Conservation (phyloP, 352 stramenopile genomes). For the Poterioochromonas sp. region DNA sequence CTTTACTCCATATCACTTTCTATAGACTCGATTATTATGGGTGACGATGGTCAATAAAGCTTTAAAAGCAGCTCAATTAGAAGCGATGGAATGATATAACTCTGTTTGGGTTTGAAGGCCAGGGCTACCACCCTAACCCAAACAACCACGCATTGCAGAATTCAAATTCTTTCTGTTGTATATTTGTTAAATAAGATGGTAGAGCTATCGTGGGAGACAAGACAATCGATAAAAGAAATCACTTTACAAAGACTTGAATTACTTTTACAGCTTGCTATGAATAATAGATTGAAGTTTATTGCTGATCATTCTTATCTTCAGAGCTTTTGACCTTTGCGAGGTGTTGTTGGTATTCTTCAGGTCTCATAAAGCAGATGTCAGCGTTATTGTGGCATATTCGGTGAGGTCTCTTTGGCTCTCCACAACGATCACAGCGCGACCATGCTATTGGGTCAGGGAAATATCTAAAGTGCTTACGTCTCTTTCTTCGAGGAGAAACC, state of each 20-base stretch:
- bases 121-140: no score
- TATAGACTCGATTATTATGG: conserved; percentile 17
- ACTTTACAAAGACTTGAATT: no score
- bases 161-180: no score
- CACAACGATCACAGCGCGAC: neutral
- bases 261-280: no score
- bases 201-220: no score
- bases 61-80: neutral
- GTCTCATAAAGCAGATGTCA: conserved; percentile 26
- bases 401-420: conserved; percentile 28
- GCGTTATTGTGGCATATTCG: conserved; percentile 28
- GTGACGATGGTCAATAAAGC: conserved; percentile 3
- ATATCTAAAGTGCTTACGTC: conserved; percentile 5
- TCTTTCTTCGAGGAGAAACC: conserved; percentile 29
- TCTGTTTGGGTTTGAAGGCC: neutral
- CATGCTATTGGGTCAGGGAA: conserved; percentile 15
- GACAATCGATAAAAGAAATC: no score
- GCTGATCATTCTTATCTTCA: no score
- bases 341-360: conserved; percentile 20
- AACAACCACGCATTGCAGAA: no score
- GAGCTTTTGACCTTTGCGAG: no score
- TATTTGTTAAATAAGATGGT: no score
- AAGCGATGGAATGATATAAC: neutral
- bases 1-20: neutral
- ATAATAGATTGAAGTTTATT: no score